Evolutionary conservation across 192 early-diverging fungal species (phyloP), one percentile per base, ranked within the genome.

Genomic region (Coemansia sp.): DNA sequence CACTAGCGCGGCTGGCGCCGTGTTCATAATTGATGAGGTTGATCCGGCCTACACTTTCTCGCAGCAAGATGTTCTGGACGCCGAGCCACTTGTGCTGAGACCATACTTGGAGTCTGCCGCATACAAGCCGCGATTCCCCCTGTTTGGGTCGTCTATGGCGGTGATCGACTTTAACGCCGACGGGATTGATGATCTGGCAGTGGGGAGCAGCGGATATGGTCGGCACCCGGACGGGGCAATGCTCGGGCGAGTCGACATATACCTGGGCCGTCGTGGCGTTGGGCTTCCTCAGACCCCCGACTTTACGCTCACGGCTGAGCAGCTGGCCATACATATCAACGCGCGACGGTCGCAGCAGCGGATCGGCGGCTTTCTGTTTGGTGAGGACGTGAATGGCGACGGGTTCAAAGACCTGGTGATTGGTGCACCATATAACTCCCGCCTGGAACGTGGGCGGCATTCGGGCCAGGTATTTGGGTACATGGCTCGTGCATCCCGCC

Each of bases 161-260:
- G 90, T 91, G 18, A 68, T 93, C 4, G 94, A 95, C 65, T 71
- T 91, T 19, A 95, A 95, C 60, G 60, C 73, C 12, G 94, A 95
- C 64, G 92, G 94, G 0, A 85, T 94, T 19, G 92, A 93, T 63
- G 92, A 95, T 68, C 73, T 95, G 32, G 91, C 81, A 4, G 83
- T 95, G 6, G 83, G 86, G 4, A 73, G 71, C 60, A 73, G 67
- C 61, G 43, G 85, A 82, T 32, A 90, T 87, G 30, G 81, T 47
- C 61, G 31, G 56, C 60, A 35, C 45, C 69, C 51, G 24, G 67
- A 54, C 6, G 76, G 54, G 6, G 18, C 22, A 33, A 67, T 57
- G 57, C 70, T 74, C 9, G 90, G 91, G 0, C 68, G 76, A 1
- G 80, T 93, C 8, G 85, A 83, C 65, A 78, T 92, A 4, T 89